These are phyloP conservation scores for Talaromyces islandicus DNA, from an alignment of 2,329 filamentous ascomycete genomes.

Conservation along the genomic window DNA sequence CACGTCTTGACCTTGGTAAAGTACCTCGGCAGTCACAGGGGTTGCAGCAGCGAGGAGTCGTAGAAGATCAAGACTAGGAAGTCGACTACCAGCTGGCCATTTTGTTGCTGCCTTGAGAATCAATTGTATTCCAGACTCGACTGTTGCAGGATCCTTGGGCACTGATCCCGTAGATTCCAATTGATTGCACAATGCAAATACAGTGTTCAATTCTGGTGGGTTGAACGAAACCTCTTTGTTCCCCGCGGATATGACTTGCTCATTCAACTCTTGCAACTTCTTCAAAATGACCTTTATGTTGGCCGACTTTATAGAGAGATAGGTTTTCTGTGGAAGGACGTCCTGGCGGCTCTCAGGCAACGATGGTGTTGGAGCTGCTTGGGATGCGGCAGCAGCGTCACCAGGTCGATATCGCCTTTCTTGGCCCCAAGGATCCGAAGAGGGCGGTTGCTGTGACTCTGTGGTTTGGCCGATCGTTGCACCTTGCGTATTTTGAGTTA, in stretches of 20 bases:
- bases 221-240: constrained; percentile 70
- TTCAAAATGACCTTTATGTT: constrained; percentile 66
- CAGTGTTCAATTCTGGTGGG: constrained; percentile 59
- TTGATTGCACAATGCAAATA: constrained; percentile 57
- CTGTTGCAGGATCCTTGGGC: constrained; percentile 39
- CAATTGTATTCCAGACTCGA: constrained; percentile 54
- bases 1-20: constrained; percentile 51
- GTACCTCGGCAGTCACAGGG: constrained; percentile 59
- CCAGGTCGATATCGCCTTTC: constrained; percentile 75
- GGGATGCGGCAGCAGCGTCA: constrained; percentile 42
- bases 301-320: constrained; percentile 68
- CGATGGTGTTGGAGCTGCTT: constrained; percentile 22
- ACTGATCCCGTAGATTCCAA: constrained; percentile 47
- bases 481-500: constrained; percentile 81
- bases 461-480: constrained; percentile 65
- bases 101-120: constrained; percentile 65
- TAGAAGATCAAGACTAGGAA: constrained; percentile 80
- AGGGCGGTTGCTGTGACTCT: constrained; percentile 40
- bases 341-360: constrained; percentile 41
- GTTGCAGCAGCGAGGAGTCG: constrained; percentile 70
- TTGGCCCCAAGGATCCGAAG: constrained; percentile 66
- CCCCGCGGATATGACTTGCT: constrained; percentile 60
- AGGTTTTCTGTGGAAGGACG: constrained; percentile 70
- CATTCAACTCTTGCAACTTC: constrained; percentile 69
- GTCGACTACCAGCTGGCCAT: constrained; percentile 75